Base-by-base conservation (phyloP, 2,329 filamentous ascomycete genomes). In the Claviceps africana region DNA sequence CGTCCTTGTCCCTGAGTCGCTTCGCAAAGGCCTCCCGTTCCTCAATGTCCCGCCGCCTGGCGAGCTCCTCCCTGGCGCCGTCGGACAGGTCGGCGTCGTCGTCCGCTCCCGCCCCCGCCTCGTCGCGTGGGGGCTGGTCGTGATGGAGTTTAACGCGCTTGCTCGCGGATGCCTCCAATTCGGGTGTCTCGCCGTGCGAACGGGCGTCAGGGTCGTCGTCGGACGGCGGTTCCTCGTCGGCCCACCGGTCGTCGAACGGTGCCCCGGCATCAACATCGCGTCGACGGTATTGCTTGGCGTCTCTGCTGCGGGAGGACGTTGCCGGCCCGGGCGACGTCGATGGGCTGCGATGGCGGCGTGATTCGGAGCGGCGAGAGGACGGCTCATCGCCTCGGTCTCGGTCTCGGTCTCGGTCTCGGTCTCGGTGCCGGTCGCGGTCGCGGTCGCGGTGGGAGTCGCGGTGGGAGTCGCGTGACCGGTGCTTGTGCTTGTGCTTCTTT, bases 1-100 rank as follows among this genome's bases (percentile, higher is more conserved):
- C 76, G 60, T 93, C 86, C 62, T 85, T 86, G 45, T 81, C 80
- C 47, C 79, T 82, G 51, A 94, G 65, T 15, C 88, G 75, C 59
- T 83, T 83, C n/a, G 87, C 80, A 58, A 94, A 90, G 19, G 85
- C 87, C 55, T 90, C 85, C 42, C 85, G 77, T 63, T 94, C 88
- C 56, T 79, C 79, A 21, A 83, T 75, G 63, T 94, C 88, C 53
- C 76, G 77, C 59, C 81, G 70, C 46, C 81, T 72, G 42, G 78
- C 78, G 37, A 72, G 67, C 58, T 85, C 81, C 50, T 74, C 72
- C 51, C 70, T 73, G 2, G 76, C 74, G 17, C 78, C 77, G 15
- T 85, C 81, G 21, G 83, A 82, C 22, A 83, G 62, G 22, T 52
- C 37, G 5, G 42, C 42, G 25, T 25, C 25, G 25, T 25, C 25